A percentile compares a stretch with the other conserved stretches of the same genome.
These are phyloP conservation scores for Rhizoclosmatium sp. DNA, from an alignment of 192 early-diverging fungal genomes.

Conservation along the genomic window DNA sequence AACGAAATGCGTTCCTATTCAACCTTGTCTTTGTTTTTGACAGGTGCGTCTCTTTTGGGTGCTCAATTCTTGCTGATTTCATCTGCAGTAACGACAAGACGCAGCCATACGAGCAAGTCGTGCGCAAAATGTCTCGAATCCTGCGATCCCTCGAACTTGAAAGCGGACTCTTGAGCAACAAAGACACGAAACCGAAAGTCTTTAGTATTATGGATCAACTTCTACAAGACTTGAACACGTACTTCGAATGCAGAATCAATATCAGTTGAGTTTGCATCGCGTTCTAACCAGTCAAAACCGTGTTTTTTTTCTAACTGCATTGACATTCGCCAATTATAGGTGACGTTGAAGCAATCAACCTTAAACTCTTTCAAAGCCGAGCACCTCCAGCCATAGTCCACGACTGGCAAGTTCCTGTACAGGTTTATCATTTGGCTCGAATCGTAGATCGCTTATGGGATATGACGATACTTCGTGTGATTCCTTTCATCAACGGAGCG, in stretches of 20 bases:
- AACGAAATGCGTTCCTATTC: conserved; percentile 86
- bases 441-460: conserved; percentile 89
- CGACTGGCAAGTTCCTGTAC: conserved; percentile 86
- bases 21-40: conserved; percentile 97
- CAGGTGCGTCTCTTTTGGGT: conserved; percentile 35
- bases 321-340: conserved; percentile 53
- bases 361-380: conserved; percentile 86
- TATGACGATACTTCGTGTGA: conserved; percentile 83
- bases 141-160: conserved; percentile 85
- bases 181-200: conserved; percentile 54
- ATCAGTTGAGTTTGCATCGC: conserved; percentile 61
- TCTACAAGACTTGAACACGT: conserved; percentile 84
- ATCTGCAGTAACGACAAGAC: conserved; percentile 68
- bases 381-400: conserved; percentile 76
- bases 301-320: conserved; percentile 6
- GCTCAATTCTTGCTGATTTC: neutral
- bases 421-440: conserved; percentile 20
- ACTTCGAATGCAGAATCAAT: conserved; percentile 86
- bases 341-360: conserved; percentile 78
- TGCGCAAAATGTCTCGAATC: conserved; percentile 83
- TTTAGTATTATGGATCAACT: conserved; percentile 85
- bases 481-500: conserved; percentile 84
- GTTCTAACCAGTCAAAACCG: too few species aligned
- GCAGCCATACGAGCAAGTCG: conserved; percentile 85
- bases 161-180: conserved; percentile 63